These are phyloP conservation scores for Tilletiopsis washingtonensis DNA, from an alignment of 1,284 basidiomycete genomes.

Conservation along the genomic window DNA sequence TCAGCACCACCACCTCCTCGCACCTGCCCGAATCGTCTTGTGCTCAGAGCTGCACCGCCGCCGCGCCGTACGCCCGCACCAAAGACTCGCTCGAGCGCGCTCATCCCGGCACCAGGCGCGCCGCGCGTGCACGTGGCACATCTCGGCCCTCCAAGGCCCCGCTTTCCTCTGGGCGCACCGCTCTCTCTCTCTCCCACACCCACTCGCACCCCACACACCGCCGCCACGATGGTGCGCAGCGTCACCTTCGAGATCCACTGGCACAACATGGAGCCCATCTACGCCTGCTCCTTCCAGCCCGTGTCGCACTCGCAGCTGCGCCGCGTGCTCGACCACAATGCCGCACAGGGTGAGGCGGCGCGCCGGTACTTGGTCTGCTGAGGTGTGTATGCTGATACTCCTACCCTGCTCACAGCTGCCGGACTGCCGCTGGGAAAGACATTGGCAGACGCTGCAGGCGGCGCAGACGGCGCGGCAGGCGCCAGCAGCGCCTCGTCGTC, in stretches of 20 bases:
- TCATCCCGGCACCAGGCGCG: too few species aligned
- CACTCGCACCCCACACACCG: background rate
- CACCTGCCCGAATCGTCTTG: too few species aligned
- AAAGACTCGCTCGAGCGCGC: too few species aligned
- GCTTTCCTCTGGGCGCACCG: too few species aligned
- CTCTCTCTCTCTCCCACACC: too few species aligned
- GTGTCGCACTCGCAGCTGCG: constrained; percentile 31
- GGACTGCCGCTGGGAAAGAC: constrained; percentile 36
- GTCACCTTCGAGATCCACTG: constrained; percentile 46
- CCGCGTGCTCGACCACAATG: constrained; percentile 41
- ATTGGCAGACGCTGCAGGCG: constrained; percentile 10
- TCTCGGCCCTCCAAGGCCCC: too few species aligned
- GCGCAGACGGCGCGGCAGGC: background rate
- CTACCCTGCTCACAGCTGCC: constrained; percentile 13
- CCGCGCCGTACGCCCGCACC: too few species aligned
- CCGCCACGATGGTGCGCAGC: constrained; percentile 39
- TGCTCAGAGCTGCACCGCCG: too few species aligned
- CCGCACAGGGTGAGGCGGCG: constrained; percentile 28
- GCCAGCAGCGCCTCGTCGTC: background rate
- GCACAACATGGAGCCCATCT: constrained; percentile 47
- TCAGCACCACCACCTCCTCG: too few species aligned
- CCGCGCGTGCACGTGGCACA: too few species aligned
- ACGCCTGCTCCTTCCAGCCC: constrained; percentile 42
- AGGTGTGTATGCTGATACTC: too few species aligned
- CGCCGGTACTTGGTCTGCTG: too few species aligned